These are phyloP conservation scores for Pseudomassariella vexata DNA, from an alignment of 2,329 filamentous ascomycete species.

Conservation along the genomic window DNA sequence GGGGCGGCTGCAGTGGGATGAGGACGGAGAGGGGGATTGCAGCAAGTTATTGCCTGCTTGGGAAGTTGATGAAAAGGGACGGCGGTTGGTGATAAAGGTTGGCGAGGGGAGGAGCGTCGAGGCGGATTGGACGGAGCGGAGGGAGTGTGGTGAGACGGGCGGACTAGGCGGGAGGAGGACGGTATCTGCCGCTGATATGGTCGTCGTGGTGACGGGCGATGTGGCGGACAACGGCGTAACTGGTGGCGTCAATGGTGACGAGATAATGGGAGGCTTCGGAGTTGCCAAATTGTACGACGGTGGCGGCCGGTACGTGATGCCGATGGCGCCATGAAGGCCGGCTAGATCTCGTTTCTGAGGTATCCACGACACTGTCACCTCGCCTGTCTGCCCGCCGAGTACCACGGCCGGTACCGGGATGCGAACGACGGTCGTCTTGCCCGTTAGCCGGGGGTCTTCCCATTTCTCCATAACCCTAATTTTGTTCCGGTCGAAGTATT, in stretches of 20 bases:
- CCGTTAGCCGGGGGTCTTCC: slow-evolving; percentile 32
- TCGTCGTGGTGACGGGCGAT: slow-evolving; percentile 8
- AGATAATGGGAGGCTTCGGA: not conserved
- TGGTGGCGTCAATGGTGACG: slow-evolving; percentile 23
- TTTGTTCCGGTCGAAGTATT: slow-evolving; percentile 54
- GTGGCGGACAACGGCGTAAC: slow-evolving; percentile 20
- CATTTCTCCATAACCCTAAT: slow-evolving; percentile 39
- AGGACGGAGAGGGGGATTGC: not conserved
- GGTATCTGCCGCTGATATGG: slow-evolving; percentile 10
- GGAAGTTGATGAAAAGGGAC: slow-evolving; percentile 6
- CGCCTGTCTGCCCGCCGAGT: slow-evolving; percentile 49
- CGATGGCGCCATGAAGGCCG: slow-evolving; percentile 60
- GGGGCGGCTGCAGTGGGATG: slow-evolving; percentile 26
- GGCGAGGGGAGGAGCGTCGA: slow-evolving; percentile 25
- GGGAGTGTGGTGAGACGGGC: slow-evolving; percentile 27
- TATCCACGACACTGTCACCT: slow-evolving; percentile 67
- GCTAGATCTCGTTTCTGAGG: slow-evolving; percentile 54
- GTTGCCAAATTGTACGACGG: slow-evolving; percentile 15
- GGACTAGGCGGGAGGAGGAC: slow-evolving; percentile 27
- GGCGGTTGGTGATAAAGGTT: slow-evolving; percentile 7
- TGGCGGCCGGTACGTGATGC: slow-evolving; percentile 65
- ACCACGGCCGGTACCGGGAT: slow-evolving; percentile 49
- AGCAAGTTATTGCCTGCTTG: no score
- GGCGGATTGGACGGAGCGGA: slow-evolving; percentile 29
- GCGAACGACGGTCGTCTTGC: slow-evolving; percentile 28